Base-by-base conservation (phyloP, 108 stramenopile species). In the Bacterosira constricta region DNA sequence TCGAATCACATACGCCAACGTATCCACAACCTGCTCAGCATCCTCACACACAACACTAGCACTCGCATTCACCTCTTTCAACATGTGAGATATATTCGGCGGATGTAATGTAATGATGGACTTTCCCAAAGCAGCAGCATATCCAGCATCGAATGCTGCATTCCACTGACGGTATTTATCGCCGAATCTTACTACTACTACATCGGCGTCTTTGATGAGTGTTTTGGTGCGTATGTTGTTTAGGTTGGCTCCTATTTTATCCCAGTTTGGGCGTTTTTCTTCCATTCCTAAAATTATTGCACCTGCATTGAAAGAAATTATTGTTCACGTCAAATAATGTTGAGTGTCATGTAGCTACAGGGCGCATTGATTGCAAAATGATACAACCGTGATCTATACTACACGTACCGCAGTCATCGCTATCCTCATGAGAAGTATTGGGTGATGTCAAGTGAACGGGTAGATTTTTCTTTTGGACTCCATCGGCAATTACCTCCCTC, bases 141-240 rank as follows among this genome's bases (percentile, higher is more conserved):
- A 95, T 9, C 91, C 94, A 0, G 91, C 94, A 71, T 91, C 93
- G 65, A 94, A 94, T 20, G 90, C 90, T 9, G 93, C 93, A 73
- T 94, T 94, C 93, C 90, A 95, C 52, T 95, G 94, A 31, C 90
- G 71, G 67, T 92, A 95, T 42, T 91, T 92, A 42, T 90, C 88
- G 15, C 91, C 94, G 66, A 92, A 95, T 32, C 91, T 75, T n/a
- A 91, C 91, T 10, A 95, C 94, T 7, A 95, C 91, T 42, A 95
- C 69, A 77, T 95, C 94, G 1, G 90, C 86, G 17, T 92, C 87
- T 39, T 80, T 67, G 1, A 92, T 69, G 18, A 92, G 57, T 0
- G 87, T 89, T 58, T 89, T 82, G 26, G 88, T 95, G 3, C 94
- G 90, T 55, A 95, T 76, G 21, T 61, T 79, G 61, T 95, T 95